Base-by-base conservation (phyloP, 2,329 filamentous ascomycete species). In the Pseudocercospora fijiensis region DNA sequence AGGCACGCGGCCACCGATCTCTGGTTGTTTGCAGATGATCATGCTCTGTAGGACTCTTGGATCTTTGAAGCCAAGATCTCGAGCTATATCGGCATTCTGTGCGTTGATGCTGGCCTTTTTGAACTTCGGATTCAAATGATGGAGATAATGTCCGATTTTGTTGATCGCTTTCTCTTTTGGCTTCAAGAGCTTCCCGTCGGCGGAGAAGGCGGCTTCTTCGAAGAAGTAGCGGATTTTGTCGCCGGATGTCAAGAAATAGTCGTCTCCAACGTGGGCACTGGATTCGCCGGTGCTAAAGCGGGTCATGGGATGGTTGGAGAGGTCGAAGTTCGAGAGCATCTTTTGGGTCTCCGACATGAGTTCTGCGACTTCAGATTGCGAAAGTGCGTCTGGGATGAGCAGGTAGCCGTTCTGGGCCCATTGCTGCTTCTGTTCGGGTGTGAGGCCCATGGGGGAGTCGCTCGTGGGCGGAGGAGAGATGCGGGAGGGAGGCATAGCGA, bases 151-250 rank as follows among this genome's bases (percentile, higher is more conserved):
- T 33, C 81, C 81, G 52, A 83, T 83, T 67, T 83, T 83, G 74
- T 98, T 99, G 75, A 99, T 90, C 60, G 95, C 91, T 60, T 84
- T 85, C 66, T 90, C 82, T 77, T 96, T 96, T 43, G 93, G 91
- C 71, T 93, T 92, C 10, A 80, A 81, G 3, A 98, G 85, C 1
- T 80, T 78, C 43, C 90, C 89, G 9, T 88, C 82, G 53, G 53
- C 27, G 4, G 53, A 56, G 76, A 97, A 94, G 67, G 94, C 94
- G 78, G 95, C 93, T 78, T 96, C 92, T 78, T 98, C 94, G 78
- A 98, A 96, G 84, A 98, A 98, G 84, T 96, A 98, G 64, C 92
- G 90, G 66, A 98, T 82, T 79, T 97, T 94, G 82, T 98, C 91
- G 65, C 92, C 92, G 2, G 90, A 95, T 1, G 83, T 84, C 2